These are phyloP conservation scores for Thielaviopsis populi DNA, from an alignment of 2,329 filamentous ascomycete genomes.

Conservation along the genomic window DNA sequence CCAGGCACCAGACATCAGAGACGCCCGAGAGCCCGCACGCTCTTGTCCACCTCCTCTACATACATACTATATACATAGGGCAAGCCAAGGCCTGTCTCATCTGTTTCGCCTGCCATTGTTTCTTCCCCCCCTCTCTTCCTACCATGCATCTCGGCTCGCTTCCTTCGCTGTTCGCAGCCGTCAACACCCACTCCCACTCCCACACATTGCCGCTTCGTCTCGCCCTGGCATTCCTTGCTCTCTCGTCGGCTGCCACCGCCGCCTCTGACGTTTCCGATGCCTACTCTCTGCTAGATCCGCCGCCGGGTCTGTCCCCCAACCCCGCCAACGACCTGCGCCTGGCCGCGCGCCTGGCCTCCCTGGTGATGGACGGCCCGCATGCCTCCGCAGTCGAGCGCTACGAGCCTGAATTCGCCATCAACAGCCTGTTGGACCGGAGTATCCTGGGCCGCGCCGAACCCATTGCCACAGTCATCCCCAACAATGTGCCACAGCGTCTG, in stretches of 20 bases:
- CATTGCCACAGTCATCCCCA: slow-evolving; percentile 36
- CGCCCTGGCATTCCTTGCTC: neutral
- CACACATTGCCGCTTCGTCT: neutral
- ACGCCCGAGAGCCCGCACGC: too few species aligned
- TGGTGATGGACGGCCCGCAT: neutral
- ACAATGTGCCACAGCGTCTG: slow-evolving; percentile 46
- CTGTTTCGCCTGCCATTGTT: neutral
- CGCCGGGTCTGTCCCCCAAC: neutral
- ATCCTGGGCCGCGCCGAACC: slow-evolving; percentile 47
- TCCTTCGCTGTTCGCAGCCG: neutral
- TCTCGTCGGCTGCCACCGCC: neutral
- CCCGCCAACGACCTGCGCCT: neutral
- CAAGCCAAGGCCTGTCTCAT: neutral
- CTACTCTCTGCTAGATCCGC: neutral
- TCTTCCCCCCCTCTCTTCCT: neutral
- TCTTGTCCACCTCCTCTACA: neutral
- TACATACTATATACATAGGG: too few species aligned
- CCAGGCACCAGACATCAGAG: too few species aligned
- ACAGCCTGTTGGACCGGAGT: slow-evolving; percentile 39
- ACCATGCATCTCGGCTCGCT: slow-evolving; percentile 3
- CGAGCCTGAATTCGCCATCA: slow-evolving; percentile 43
- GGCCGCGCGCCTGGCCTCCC: neutral
- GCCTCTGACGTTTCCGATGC: neutral
- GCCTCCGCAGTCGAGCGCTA: slow-evolving; percentile 22
- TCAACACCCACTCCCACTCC: neutral